phyloP scores from a whole-genome alignment of 2,329 filamentous ascomycete species.

The Monosporascus ibericus region DNA sequence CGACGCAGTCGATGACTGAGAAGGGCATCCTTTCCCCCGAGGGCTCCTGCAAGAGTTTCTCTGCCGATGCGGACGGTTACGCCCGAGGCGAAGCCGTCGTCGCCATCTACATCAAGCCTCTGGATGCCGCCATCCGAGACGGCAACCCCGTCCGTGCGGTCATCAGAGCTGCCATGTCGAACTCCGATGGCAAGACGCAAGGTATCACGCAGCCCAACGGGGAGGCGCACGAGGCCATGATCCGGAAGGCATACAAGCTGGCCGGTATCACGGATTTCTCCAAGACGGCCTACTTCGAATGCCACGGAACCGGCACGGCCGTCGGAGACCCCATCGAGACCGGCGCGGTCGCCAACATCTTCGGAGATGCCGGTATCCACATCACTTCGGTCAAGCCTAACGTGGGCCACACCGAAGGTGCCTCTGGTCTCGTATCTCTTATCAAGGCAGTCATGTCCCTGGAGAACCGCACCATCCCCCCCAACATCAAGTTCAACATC shows the following conservation, averaged over 20 bases:
- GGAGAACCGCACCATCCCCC: conserved; percentile 18
- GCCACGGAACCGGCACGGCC: conserved; percentile 22
- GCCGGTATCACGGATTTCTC: conserved; percentile 16
- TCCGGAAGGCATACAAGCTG: conserved; percentile 28
- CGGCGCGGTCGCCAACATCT: conserved; percentile 26
- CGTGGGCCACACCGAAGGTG: conserved; percentile 24
- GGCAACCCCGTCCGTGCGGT: conserved; percentile 30
- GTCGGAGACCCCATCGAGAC: conserved; percentile 38
- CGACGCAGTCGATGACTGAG: conserved; percentile 5
- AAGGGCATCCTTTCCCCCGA: conserved; percentile 13
- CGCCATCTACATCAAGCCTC: conserved; percentile 33
- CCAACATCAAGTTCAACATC: conserved; percentile 26
- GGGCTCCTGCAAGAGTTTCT: conserved; percentile 23
- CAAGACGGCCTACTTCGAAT: conserved; percentile 23
- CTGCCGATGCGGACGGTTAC: conserved; percentile 36
- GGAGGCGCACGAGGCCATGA: conserved; percentile 30
- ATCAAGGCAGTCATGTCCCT: conserved; percentile 29
- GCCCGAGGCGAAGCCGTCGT: conserved; percentile 36
- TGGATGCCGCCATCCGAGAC: conserved; percentile 34
- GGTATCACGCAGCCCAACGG: conserved; percentile 34
- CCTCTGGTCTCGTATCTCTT: conserved; percentile 22
- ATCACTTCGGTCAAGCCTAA: conserved; percentile 20
- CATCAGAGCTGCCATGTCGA: conserved; percentile 20
- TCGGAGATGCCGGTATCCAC: conserved; percentile 22
- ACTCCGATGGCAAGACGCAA: conserved; percentile 30